Percentiles rank a stretch among this genome's conserved stretches.
Conservation (phyloP, 768 basidiomycete species). For the Boletus edulis region DNA sequence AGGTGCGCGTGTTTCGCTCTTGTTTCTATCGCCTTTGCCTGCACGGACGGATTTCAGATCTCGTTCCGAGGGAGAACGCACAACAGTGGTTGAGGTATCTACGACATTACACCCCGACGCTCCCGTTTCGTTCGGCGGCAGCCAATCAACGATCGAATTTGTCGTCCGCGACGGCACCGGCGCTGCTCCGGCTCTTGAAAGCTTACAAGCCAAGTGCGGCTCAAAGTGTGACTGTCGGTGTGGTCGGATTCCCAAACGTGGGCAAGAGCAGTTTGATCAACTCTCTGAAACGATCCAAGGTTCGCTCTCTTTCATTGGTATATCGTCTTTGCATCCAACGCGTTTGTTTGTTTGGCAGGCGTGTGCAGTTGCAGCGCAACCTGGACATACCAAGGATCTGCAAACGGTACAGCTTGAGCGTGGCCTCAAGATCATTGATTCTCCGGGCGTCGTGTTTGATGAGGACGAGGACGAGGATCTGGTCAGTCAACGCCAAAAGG, state of each 20-base stretch:
- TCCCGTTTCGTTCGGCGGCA: constrained; percentile 84
- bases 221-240: constrained; percentile 79
- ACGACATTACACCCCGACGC: constrained; percentile 88
- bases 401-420: constrained; percentile 93
- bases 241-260: constrained; percentile 97
- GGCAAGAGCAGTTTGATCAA: constrained; percentile 96
- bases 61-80: constrained; percentile 85
- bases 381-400: constrained; percentile 90
- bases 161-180: constrained; percentile 71
- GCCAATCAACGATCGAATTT: constrained; percentile 80
- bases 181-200: constrained; percentile 79
- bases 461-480: constrained; percentile 58
- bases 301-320: constrained; percentile 24
- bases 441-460: constrained; percentile 96
- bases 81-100: constrained; percentile 88
- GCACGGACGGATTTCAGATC: constrained; percentile 48
- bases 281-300: constrained; percentile 82
- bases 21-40: neutral
- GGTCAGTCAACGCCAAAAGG: constrained; percentile 44
- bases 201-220: constrained; percentile 67
- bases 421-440: constrained; percentile 89
- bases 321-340: neutral
- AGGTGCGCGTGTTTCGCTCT: constrained; percentile 48
- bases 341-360: constrained; percentile 41
- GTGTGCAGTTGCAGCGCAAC: constrained; percentile 93